Conservation (phyloP, 2,329 filamentous ascomycete species). For the Scleromitrula shiraiana region DNA sequence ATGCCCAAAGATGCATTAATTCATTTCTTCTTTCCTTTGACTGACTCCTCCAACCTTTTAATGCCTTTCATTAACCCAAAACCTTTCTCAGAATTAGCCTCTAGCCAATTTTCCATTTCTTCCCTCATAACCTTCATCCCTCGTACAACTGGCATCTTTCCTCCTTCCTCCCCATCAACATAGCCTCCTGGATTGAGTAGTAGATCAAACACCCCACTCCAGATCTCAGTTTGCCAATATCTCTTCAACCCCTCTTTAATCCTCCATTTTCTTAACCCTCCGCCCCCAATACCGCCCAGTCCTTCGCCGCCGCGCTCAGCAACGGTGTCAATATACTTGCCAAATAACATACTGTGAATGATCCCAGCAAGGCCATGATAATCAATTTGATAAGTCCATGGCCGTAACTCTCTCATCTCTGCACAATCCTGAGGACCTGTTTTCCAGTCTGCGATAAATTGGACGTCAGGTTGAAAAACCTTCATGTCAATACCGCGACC, state of each 20-base stretch:
- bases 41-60: conserved; percentile 46
- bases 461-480: conserved; percentile 65
- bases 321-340: conserved; percentile 84
- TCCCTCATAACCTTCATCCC: conserved; percentile 63
- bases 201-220: conserved; percentile 74
- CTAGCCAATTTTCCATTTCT: conserved; percentile 78
- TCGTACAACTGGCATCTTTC: conserved; percentile 63
- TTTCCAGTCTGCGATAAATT: conserved; percentile 95
- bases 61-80: conserved; percentile 63
- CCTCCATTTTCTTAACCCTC: conserved; percentile 57
- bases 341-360: conserved; percentile 83
- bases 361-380: conserved; percentile 88
- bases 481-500: conserved; percentile 91
- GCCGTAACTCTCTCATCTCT: conserved; percentile 87
- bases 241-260: conserved; percentile 80
- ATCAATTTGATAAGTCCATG: conserved; percentile 97
- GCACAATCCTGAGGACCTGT: conserved; percentile 80
- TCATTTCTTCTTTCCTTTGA: conserved; percentile 21
- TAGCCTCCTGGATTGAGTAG: conserved; percentile 73
- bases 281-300: conserved; percentile 44
- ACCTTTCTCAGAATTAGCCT: conserved; percentile 74
- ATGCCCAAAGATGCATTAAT: background rate
- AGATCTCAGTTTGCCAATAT: conserved; percentile 95
- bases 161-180: conserved; percentile 55
- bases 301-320: conserved; percentile 29